Conservation (phyloP, 208 protist genomes). For the Trypanosoma caninum region DNA sequence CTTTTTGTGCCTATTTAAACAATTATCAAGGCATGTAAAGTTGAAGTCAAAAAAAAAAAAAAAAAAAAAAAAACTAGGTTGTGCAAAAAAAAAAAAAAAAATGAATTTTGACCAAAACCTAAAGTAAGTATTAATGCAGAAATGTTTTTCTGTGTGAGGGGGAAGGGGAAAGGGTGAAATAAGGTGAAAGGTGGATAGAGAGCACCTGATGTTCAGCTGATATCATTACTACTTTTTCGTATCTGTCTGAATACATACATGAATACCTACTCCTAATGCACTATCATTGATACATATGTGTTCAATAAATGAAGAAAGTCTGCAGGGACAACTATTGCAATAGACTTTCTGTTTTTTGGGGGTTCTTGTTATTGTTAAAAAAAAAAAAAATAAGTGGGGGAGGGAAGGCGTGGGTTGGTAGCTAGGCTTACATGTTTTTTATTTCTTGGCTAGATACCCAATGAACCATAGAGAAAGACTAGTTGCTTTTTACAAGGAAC, state of each 20-base stretch:
- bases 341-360: too few species aligned
- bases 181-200: not conserved
- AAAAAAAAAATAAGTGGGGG: not conserved
- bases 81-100: not conserved
- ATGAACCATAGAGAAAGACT: conserved; percentile 49
- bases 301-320: too few species aligned
- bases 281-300: too few species aligned
- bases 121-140: too few species aligned
- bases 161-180: not conserved
- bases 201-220: too few species aligned
- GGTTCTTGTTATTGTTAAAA: too few species aligned
- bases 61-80: not conserved
- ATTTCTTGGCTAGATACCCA: not conserved
- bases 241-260: too few species aligned
- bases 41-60: not conserved
- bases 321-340: too few species aligned
- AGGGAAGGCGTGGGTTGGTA: not conserved
- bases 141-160: too few species aligned
- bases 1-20: conserved; percentile 69
- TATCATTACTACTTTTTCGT: too few species aligned
- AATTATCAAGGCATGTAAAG: not conserved
- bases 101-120: too few species aligned
- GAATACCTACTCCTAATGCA: too few species aligned
- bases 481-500: conserved; percentile 36
- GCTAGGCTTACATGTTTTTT: not conserved